These are phyloP conservation scores for Peribolospora kevripleyi DNA, from an alignment of 768 basidiomycete genomes.

Conservation along the genomic window DNA sequence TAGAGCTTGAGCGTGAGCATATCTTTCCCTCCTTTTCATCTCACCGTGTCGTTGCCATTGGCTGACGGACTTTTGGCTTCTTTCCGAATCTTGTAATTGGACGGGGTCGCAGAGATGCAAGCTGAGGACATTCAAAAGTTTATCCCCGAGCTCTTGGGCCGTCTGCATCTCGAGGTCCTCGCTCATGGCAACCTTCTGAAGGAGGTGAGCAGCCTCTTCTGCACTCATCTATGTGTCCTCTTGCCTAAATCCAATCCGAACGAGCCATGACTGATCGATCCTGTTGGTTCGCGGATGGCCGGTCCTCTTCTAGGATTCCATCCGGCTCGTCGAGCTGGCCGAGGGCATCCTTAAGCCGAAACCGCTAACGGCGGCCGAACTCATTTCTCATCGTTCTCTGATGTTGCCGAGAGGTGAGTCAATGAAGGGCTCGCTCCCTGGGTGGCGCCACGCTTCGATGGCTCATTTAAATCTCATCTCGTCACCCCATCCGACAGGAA, in stretches of 20 bases:
- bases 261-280: neutral
- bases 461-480: neutral
- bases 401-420: slow-evolving; percentile 41
- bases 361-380: slow-evolving; percentile 32
- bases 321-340: slow-evolving; percentile 40
- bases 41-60: neutral
- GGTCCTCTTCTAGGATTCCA: slow-evolving; percentile 38
- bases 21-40: neutral
- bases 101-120: slow-evolving; percentile 25
- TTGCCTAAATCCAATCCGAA: neutral
- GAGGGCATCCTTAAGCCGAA: slow-evolving; percentile 40
- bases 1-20: slow-evolving; percentile 46
- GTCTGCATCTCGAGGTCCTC: slow-evolving; percentile 44
- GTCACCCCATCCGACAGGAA: slow-evolving; percentile 26
- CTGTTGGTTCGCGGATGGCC: no score
- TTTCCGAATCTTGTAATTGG: neutral
- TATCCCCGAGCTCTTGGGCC: slow-evolving; percentile 32
- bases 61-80: neutral
- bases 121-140: slow-evolving; percentile 43
- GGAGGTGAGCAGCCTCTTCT: slow-evolving; percentile 31
- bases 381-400: slow-evolving; percentile 30
- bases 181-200: slow-evolving; percentile 64
- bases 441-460: no score
- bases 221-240: neutral
- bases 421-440: neutral